These are phyloP conservation scores for Durotheca rogersii DNA, from an alignment of 495 filamentous ascomycete species.

Conservation along the genomic window DNA sequence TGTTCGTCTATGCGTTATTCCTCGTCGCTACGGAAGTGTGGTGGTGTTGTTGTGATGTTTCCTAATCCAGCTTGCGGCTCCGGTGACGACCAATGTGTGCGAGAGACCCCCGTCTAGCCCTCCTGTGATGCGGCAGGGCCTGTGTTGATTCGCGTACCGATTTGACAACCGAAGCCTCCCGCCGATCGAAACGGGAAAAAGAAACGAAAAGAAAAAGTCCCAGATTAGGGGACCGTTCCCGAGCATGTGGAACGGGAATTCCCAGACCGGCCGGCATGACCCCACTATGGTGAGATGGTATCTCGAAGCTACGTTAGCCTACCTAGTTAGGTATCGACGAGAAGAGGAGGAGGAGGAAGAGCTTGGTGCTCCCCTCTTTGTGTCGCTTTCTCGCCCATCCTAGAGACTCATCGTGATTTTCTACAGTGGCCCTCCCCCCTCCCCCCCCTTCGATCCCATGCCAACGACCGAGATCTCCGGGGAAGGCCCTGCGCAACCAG, in stretches of 20 bases:
- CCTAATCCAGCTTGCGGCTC: constrained; percentile 29
- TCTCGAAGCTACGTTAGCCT: neutral
- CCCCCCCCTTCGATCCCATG: constrained; percentile 25
- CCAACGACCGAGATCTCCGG: constrained; percentile 34
- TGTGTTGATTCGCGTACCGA: neutral
- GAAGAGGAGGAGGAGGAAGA: no score
- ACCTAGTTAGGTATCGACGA: no score
- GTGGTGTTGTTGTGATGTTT: constrained; percentile 18
- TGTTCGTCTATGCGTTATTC: no score
- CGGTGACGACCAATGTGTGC: constrained; percentile 12
- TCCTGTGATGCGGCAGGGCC: neutral
- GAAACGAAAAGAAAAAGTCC: no score
- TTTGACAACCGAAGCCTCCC: no score
- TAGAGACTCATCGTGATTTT: constrained; percentile 7
- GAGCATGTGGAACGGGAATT: neutral
- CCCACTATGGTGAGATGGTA: neutral
- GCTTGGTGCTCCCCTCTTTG: no score
- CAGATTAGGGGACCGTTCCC: neutral
- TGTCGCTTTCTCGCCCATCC: constrained; percentile 9
- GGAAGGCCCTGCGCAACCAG: constrained; percentile 21
- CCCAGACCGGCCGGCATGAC: neutral
- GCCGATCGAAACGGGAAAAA: no score
- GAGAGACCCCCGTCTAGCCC: no score
- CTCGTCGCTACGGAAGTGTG: no score
- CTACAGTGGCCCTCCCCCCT: constrained; percentile 15